Conservation (phyloP, 768 basidiomycete species). For the Tulasnella sp. region DNA sequence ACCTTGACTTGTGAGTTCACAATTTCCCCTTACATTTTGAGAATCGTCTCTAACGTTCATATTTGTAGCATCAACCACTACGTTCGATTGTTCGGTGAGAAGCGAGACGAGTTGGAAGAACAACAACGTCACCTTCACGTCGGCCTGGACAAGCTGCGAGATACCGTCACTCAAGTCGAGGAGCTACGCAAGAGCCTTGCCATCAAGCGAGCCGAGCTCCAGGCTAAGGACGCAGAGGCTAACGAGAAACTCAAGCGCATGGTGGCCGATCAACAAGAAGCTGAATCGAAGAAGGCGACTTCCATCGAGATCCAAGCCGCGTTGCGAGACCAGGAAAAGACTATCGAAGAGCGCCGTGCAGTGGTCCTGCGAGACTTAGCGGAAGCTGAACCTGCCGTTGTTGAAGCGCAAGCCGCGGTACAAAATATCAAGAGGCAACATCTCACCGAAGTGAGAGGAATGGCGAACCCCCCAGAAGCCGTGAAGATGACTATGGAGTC, state of each 20-base stretch:
- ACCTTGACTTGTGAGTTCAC: slow-evolving; percentile 84
- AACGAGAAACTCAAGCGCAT: slow-evolving; percentile 96
- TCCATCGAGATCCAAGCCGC: slow-evolving; percentile 95
- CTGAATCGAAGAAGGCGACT: slow-evolving; percentile 93
- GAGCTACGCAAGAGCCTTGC: slow-evolving; percentile 91
- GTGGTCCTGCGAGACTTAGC: slow-evolving; percentile 93
- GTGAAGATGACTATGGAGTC: slow-evolving; percentile 99
- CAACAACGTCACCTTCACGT: slow-evolving; percentile 98
- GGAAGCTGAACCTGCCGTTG: slow-evolving; percentile 92
- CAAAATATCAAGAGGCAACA: slow-evolving; percentile 93
- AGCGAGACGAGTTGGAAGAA: slow-evolving; percentile 94
- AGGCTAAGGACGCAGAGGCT: slow-evolving; percentile 88
- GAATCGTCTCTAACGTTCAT: slow-evolving; percentile 16
- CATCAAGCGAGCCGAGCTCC: slow-evolving; percentile 80
- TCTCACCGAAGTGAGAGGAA: slow-evolving; percentile 89
- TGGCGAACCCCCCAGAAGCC: slow-evolving; percentile 97
- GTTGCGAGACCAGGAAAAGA: slow-evolving; percentile 76
- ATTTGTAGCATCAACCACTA: slow-evolving; percentile 82
- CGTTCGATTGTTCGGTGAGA: slow-evolving; percentile 87
- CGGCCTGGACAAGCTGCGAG: slow-evolving; percentile 89
- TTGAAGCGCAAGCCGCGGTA: slow-evolving; percentile 92
- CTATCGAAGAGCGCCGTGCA: slow-evolving; percentile 76
- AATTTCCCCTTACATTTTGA: neutral
- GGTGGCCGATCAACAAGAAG: slow-evolving; percentile 97
- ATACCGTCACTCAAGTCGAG: slow-evolving; percentile 95